A percentile compares a stretch with the other conserved stretches of the same genome.
Conservation (phyloP, 2,329 filamentous ascomycete species). For the Phialophora tarda region DNA sequence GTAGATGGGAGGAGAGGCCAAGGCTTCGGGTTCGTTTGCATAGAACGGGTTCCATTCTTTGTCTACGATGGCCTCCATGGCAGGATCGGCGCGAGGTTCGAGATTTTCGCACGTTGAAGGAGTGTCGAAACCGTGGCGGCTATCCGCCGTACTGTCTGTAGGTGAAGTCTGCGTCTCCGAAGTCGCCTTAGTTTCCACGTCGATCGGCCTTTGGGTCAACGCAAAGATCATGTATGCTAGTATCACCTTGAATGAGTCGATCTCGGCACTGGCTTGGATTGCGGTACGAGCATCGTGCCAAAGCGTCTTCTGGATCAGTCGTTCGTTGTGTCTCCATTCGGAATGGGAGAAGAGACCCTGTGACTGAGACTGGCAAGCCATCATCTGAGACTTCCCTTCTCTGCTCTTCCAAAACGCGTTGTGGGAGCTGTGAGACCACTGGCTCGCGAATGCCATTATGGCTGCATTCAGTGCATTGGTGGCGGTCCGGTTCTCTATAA, state of each 20-base stretch:
- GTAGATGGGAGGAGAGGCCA: constrained; percentile 29
- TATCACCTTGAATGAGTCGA: constrained; percentile 54
- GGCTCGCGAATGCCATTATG: constrained; percentile 53
- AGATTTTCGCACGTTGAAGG: neutral
- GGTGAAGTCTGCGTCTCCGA: constrained; percentile 4
- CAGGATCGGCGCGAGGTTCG: constrained; percentile 4
- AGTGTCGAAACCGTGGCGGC: constrained; percentile 8
- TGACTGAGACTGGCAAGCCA: constrained; percentile 12
- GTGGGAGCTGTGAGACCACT: constrained; percentile 44
- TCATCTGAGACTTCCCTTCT: constrained; percentile 27
- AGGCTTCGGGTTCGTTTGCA: constrained; percentile 24
- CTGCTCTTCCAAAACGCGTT: constrained; percentile 35
- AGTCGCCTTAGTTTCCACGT: constrained; percentile 24
- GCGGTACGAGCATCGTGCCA: constrained; percentile 53
- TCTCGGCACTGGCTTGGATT: constrained; percentile 46
- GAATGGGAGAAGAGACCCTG: constrained; percentile 4
- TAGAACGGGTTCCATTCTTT: constrained; percentile 31
- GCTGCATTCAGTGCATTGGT: constrained; percentile 50
- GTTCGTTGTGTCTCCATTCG: constrained; percentile 34
- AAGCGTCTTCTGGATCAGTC: constrained; percentile 47
- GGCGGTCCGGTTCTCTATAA: constrained; percentile 47
- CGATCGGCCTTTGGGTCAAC: constrained; percentile 51
- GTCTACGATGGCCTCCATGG: constrained; percentile 8
- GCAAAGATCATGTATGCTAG: constrained; percentile 55
- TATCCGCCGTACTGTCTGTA: constrained; percentile 1